A percentile compares a stretch with the other conserved stretches of the same genome.
Conservation (phyloP, 345 rosid species). For the Gossypium herbaceum region DNA sequence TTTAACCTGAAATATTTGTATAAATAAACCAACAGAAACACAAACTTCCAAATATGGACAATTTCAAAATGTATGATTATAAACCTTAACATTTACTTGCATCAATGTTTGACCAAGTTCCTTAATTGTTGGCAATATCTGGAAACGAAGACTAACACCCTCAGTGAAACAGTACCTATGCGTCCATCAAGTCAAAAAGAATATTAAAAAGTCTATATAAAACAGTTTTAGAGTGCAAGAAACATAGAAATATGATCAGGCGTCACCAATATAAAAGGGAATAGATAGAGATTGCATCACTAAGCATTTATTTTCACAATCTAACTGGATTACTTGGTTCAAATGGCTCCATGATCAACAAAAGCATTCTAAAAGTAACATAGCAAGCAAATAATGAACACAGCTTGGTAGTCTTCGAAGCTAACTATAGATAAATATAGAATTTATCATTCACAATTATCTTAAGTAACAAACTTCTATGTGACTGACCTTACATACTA, state of each 20-base stretch:
- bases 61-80: background rate
- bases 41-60: background rate
- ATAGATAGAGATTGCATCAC: background rate
- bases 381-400: background rate
- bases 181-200: background rate
- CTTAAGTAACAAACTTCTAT: background rate
- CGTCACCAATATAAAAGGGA: background rate
- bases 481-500: background rate
- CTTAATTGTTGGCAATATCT: constrained; percentile 90
- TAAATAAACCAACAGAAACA: background rate
- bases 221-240: background rate
- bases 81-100: constrained; percentile 98
- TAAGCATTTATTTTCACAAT: background rate
- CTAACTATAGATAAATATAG: background rate
- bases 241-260: background rate
- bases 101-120: constrained; percentile 98
- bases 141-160: constrained; percentile 96
- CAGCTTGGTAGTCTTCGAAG: background rate
- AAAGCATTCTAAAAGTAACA: background rate
- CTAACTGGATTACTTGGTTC: background rate
- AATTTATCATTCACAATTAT: background rate
- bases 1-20: constrained; percentile 8
- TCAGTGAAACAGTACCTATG: constrained; percentile 93
- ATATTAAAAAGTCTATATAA: background rate
- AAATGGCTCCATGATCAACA: background rate